Percentiles rank a stretch among this genome's conserved stretches.
phyloP scores from a whole-genome alignment of 108 stramenopile species.

The Pseudonitzschia multiseries region DNA sequence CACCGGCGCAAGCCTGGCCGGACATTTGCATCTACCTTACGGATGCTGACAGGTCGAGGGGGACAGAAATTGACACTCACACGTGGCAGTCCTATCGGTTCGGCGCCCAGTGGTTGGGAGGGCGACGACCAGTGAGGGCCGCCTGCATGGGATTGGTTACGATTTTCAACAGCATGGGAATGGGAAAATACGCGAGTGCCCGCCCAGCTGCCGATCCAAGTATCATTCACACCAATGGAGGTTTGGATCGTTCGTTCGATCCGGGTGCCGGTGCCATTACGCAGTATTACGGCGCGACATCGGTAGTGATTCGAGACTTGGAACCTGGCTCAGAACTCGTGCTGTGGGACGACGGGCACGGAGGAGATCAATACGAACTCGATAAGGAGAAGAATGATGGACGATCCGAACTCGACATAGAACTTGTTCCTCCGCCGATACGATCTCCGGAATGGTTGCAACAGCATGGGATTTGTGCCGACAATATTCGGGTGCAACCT shows the following conservation, averaged over 20 bases:
- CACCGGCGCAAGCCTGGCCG: not conserved
- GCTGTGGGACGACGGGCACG: slow-evolving; percentile 12
- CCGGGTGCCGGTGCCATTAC: slow-evolving; percentile 14
- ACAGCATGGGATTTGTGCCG: slow-evolving; percentile 53
- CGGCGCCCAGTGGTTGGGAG: slow-evolving; percentile 8
- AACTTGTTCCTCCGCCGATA: not conserved
- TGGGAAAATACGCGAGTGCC: slow-evolving; percentile 1
- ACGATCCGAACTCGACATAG: slow-evolving; percentile 6
- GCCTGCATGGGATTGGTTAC: slow-evolving; percentile 22
- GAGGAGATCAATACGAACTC: slow-evolving; percentile 15
- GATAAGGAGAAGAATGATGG: slow-evolving; percentile 13
- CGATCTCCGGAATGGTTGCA: slow-evolving; percentile 37
- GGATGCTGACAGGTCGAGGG: not conserved
- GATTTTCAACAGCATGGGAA: slow-evolving; percentile 12
- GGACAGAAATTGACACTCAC: slow-evolving; percentile 10
- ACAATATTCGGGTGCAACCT: slow-evolving; percentile 27
- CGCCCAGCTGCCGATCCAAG: not conserved
- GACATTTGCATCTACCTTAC: slow-evolving; percentile 10
- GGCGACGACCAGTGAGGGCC: not conserved
- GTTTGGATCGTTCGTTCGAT: slow-evolving; percentile 12
- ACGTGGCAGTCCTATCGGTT: slow-evolving; percentile 11
- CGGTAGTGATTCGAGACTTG: slow-evolving; percentile 11
- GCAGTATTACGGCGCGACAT: slow-evolving; percentile 6
- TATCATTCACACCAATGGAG: slow-evolving; percentile 1
- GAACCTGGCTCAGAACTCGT: slow-evolving; percentile 28